Evolutionary conservation across 176 grass and related monocot genomes (phyloP).

Genomic region (Thalia dealbata): DNA sequence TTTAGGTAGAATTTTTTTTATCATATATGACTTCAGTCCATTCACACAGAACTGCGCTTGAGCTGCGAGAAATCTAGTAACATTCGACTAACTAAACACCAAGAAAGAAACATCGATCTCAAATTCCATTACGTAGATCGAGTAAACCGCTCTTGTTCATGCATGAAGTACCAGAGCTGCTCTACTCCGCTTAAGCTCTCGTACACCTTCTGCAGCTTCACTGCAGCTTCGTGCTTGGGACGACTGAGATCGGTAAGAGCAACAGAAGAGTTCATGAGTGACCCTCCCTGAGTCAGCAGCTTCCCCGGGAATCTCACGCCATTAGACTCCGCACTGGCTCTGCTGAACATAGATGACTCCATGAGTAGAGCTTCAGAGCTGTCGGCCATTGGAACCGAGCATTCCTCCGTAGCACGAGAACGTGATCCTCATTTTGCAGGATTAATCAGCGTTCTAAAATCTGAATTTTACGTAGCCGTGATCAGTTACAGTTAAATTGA

Average conservation of each 20-base stretch:
- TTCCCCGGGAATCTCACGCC: constrained; percentile 33
- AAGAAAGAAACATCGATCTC: too few relatives aligned
- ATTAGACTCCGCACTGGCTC: not conserved
- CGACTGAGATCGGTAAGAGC: constrained; percentile 25
- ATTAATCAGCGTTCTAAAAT: too few relatives aligned
- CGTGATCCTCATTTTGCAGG: not conserved
- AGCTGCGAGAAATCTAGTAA: constrained; percentile 69
- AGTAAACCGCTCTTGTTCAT: not conserved
- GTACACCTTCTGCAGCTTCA: constrained; percentile 83
- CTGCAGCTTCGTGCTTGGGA: constrained; percentile 64
- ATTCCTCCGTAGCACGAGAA: not conserved
- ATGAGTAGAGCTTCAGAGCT: not conserved
- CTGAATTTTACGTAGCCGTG: too few relatives aligned
- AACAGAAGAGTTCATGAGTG: too few relatives aligned
- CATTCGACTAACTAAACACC: constrained; percentile 55
- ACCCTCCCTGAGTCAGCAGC: constrained; percentile 50
- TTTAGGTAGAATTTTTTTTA: too few relatives aligned
- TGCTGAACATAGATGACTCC: not conserved
- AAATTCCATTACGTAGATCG: not conserved
- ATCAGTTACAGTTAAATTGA: too few relatives aligned
- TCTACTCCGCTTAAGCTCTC: constrained; percentile 95
- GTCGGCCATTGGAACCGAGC: not conserved
- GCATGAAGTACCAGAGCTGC: constrained; percentile 48
- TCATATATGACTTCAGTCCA: not conserved
- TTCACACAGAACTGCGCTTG: constrained; percentile 48